Conservation (phyloP, 768 basidiomycete species). For the Dendrothele bispora region DNA sequence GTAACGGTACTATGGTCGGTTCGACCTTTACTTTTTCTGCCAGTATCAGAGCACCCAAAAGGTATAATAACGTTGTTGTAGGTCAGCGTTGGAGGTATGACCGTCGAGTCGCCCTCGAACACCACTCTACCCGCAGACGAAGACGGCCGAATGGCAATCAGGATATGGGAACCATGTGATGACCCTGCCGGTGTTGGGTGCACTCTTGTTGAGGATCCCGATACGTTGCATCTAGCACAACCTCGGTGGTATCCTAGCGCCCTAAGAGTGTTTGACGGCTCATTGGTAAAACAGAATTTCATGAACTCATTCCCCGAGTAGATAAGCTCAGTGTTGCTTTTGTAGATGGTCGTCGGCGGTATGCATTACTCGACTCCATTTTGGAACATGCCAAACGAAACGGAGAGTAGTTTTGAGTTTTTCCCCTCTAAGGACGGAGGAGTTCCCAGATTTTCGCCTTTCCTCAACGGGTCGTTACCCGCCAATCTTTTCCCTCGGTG, state of each 20-base stretch:
- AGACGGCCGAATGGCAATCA: conserved; percentile 18
- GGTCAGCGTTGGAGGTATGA: conserved; percentile 24
- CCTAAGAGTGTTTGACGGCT: conserved; percentile 19
- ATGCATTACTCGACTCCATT: conserved; percentile 34
- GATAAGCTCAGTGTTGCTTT: no score
- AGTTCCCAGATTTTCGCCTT: conserved; percentile 13
- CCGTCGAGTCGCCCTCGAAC: background rate
- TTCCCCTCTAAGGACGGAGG: conserved; percentile 19
- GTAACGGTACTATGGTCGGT: conserved; percentile 32
- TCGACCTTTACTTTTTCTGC: background rate
- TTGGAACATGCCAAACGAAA: conserved; percentile 9
- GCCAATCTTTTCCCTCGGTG: conserved; percentile 22
- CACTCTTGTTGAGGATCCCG: conserved; percentile 23
- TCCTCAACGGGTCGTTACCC: conserved; percentile 15
- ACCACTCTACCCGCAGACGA: background rate
- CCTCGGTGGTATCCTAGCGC: conserved; percentile 23
- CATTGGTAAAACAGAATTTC: conserved; percentile 5
- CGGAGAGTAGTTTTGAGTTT: conserved; percentile 18
- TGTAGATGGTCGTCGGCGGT: conserved; percentile 28
- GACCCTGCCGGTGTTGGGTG: conserved; percentile 18
- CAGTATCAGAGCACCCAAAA: no score
- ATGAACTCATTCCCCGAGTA: no score
- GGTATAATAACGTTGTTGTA: background rate
- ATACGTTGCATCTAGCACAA: conserved; percentile 15
- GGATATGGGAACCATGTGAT: conserved; percentile 23